A percentile compares a stretch with the other conserved stretches of the same genome.
Conservation (phyloP, 768 basidiomycete genomes). For the Rickenella mellea region DNA sequence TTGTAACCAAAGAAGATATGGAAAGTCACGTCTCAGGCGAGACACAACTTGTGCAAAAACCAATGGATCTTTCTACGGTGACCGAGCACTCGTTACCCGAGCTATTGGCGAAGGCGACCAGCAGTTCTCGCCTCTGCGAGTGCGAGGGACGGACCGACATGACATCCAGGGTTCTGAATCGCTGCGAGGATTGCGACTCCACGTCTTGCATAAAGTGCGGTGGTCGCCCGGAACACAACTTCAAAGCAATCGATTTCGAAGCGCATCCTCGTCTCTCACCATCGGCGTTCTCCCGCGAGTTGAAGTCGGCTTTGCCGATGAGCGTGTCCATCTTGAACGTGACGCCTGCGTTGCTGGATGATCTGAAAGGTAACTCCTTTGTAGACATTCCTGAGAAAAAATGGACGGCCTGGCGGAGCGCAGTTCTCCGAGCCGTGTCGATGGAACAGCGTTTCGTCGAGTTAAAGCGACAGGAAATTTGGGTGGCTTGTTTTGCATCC, state of each 20-base stretch:
- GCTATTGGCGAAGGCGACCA: conserved; percentile 54
- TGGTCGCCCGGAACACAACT: conserved; percentile 85
- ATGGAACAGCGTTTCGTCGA: conserved; percentile 75
- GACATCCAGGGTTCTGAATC: conserved; percentile 53
- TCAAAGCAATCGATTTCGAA: conserved; percentile 40
- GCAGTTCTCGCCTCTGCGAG: conserved; percentile 72
- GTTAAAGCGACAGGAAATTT: conserved; percentile 80
- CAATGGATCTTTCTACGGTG: conserved; percentile 60
- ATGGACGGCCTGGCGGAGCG: conserved; percentile 63
- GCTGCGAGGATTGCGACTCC: conserved; percentile 68
- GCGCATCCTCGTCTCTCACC: conserved; percentile 58
- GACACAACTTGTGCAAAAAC: conserved; percentile 49
- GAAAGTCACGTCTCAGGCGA: conserved; percentile 63
- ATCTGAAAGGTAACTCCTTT: conserved; percentile 30
- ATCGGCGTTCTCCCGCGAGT: conserved; percentile 58
- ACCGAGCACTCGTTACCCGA: conserved; percentile 34
- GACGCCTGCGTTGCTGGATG: conserved; percentile 40
- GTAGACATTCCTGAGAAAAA: conserved; percentile 39
- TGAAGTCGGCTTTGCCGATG: conserved; percentile 85
- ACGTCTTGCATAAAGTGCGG: conserved; percentile 82
- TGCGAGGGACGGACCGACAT: conserved; percentile 85
- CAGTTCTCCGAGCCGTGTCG: conserved; percentile 49
- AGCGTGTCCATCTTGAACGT: conserved; percentile 52
- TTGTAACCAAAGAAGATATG: conserved; percentile 11
- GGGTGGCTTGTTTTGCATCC: conserved; percentile 75